Conservation (phyloP, 176 grass and related monocot species). For the Musa acuminata region DNA sequence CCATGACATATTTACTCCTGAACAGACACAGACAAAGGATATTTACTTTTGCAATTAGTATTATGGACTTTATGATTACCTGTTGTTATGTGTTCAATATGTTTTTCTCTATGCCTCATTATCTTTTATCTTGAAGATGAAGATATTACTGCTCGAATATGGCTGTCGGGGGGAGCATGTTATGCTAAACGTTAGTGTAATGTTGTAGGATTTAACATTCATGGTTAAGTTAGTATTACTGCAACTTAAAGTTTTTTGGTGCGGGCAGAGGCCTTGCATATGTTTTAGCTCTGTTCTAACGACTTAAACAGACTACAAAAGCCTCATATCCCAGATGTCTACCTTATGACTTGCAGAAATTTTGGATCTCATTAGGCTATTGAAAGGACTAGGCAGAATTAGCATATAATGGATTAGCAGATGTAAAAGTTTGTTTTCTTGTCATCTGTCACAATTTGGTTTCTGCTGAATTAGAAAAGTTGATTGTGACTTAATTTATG, state of each 20-base stretch:
- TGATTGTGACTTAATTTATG: background rate
- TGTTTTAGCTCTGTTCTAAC: background rate
- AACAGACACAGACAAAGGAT: too few relatives aligned
- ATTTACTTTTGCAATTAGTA: too few relatives aligned
- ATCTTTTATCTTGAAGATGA: background rate
- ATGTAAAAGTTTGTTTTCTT: background rate
- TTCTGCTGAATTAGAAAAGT: background rate
- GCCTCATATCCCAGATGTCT: too few relatives aligned
- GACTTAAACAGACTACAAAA: too few relatives aligned
- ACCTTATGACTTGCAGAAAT: background rate
- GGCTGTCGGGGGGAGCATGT: background rate
- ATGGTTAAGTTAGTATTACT: background rate
- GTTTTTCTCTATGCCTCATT: background rate
- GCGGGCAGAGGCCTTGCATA: background rate
- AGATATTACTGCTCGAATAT: background rate
- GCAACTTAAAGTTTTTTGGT: background rate
- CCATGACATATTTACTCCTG: background rate
- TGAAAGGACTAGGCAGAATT: background rate
- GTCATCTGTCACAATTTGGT: background rate
- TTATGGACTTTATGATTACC: background rate
- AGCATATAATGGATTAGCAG: too few relatives aligned
- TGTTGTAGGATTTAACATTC: background rate
- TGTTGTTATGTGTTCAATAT: background rate
- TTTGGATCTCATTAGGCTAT: background rate
- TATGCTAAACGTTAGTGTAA: background rate